phyloP scores from a whole-genome alignment of 257 asterid genomes.

The Petunia secreta region DNA sequence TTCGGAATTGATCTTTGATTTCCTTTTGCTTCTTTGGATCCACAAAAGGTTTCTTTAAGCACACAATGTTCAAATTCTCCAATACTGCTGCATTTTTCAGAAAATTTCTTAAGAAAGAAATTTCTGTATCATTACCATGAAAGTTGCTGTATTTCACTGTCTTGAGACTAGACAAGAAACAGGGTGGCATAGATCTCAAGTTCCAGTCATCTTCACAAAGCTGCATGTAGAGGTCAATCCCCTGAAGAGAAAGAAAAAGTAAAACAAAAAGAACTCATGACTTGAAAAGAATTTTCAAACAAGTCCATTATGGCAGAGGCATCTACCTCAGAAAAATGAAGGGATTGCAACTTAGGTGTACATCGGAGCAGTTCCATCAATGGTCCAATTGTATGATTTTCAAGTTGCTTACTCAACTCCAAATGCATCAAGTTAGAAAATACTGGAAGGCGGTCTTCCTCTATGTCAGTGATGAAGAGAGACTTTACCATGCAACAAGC shows the following conservation, averaged over 20 bases:
- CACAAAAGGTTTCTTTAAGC: slow-evolving; percentile 31
- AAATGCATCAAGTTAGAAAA: slow-evolving; percentile 46
- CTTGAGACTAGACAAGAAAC: slow-evolving; percentile 46
- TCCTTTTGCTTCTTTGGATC: slow-evolving; percentile 35
- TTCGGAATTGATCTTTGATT: slow-evolving; percentile 38
- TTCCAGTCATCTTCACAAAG: slow-evolving; percentile 37
- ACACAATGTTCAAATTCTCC: slow-evolving; percentile 47
- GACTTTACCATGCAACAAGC: slow-evolving; percentile 37
- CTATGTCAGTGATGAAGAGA: slow-evolving; percentile 36
- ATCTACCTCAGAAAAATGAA: slow-evolving; percentile 48
- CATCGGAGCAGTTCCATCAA: slow-evolving; percentile 43
- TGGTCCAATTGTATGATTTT: slow-evolving; percentile 29
- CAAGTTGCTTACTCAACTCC: slow-evolving; percentile 48
- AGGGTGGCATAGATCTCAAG: slow-evolving; percentile 30
- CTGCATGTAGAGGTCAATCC: slow-evolving; percentile 34
- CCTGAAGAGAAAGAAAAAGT: slow-evolving; percentile 37
- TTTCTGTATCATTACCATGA: slow-evolving; percentile 45
- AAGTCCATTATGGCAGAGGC: neutral
- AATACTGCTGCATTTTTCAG: slow-evolving; percentile 40
- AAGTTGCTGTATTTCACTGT: slow-evolving; percentile 42
- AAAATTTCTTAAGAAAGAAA: slow-evolving; percentile 43
- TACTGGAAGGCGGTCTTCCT: slow-evolving; percentile 36
- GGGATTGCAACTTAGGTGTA: slow-evolving; percentile 50
- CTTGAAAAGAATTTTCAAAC: neutral
- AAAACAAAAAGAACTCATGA: slow-evolving; percentile 6